phyloP scores from a whole-genome alignment of 169 alveolate genomes.

The Babesia ovis region DNA sequence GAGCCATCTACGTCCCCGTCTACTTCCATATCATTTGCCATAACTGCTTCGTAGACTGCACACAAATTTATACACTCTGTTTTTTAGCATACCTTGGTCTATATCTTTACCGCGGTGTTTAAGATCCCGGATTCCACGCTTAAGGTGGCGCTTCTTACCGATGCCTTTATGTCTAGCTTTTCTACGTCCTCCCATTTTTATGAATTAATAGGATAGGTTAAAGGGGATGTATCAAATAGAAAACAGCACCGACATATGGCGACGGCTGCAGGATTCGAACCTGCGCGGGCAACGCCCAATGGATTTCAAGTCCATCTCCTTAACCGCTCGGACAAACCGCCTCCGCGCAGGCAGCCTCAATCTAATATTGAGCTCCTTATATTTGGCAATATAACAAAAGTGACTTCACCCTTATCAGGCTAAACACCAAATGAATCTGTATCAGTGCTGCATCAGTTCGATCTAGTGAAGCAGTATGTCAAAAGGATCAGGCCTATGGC shows the following conservation, averaged over 20 bases:
- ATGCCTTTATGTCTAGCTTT: conserved; percentile 62
- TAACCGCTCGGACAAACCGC: conserved; percentile 94
- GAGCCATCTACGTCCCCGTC: conserved; percentile 5
- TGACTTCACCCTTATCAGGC: too few species aligned
- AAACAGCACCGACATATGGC: conserved; percentile 36
- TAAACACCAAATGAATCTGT: too few species aligned
- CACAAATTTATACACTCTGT: neutral
- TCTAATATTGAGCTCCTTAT: conserved; percentile 1
- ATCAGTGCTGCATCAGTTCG: too few species aligned
- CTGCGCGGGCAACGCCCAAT: conserved; percentile 98
- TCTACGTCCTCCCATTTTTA: conserved; percentile 50
- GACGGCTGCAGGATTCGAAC: conserved; percentile 97
- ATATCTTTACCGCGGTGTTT: conserved; percentile 62
- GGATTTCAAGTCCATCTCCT: conserved; percentile 96
- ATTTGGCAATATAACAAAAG: too few species aligned
- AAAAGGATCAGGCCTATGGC: too few species aligned
- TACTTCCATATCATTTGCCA: conserved; percentile 16
- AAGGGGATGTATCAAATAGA: neutral
- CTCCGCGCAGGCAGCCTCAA: conserved; percentile 11
- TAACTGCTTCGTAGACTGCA: conserved; percentile 59
- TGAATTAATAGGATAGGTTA: neutral
- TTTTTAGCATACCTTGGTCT: conserved; percentile 47
- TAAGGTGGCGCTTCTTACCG: conserved; percentile 61
- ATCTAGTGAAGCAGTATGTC: too few species aligned
- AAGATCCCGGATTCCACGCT: conserved; percentile 68